Percentiles rank a stretch among this genome's conserved stretches.
phyloP scores from a whole-genome alignment of 1,139 yeast species.

The Hansenula lynferdii region DNA sequence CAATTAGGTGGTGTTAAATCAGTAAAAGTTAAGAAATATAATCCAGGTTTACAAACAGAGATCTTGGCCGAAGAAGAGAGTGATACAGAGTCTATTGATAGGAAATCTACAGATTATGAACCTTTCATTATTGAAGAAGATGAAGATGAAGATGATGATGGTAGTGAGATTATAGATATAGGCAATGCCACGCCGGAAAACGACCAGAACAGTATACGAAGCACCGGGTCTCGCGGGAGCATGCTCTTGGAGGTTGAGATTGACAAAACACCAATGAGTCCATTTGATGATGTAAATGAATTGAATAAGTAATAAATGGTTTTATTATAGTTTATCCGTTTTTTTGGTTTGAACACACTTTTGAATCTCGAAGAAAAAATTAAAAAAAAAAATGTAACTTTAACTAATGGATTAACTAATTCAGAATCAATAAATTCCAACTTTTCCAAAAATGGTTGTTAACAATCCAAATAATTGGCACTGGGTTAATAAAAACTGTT shows the following conservation, averaged over 20 bases:
- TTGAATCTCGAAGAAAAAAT: background rate
- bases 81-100: conserved; percentile 4
- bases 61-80: conserved; percentile 16
- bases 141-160: conserved; percentile 11
- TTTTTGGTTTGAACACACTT: background rate
- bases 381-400: background rate
- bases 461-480: conserved; percentile 89
- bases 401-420: no score
- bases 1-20: conserved; percentile 21
- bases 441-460: conserved; percentile 48
- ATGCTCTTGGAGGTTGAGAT: conserved; percentile 21
- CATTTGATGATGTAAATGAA: conserved; percentile 15
- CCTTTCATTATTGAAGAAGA: conserved; percentile 23
- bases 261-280: conserved; percentile 11
- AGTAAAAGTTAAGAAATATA: conserved; percentile 15
- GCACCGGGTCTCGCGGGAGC: conserved; percentile 16
- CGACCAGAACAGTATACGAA: background rate
- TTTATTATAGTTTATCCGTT: background rate
- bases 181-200: conserved; percentile 4
- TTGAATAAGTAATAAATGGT: background rate
- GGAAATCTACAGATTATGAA: conserved; percentile 16
- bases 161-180: conserved; percentile 17
- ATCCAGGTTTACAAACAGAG: conserved; percentile 9
- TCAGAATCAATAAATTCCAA: no score
- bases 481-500: conserved; percentile 79